Conservation (phyloP, 1,139 yeast species). For the Hyphopichia wangnamkhiaoensis region DNA sequence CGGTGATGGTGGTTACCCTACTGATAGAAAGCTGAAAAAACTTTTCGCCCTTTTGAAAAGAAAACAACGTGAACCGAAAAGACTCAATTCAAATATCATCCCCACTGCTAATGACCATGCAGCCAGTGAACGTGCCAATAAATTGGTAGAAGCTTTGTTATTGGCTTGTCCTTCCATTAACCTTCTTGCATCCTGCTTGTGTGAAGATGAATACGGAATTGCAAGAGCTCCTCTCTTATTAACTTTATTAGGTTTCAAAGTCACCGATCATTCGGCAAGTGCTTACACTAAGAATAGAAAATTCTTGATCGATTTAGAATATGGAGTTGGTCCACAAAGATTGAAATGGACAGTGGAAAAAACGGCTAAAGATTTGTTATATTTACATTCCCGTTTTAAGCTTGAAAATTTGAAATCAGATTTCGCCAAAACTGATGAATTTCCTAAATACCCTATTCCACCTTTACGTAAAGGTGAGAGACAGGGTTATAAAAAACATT, state of each 20-base stretch:
- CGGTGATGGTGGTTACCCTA: neutral
- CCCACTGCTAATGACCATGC: conserved; percentile 24
- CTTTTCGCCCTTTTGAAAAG: neutral
- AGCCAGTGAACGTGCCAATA: conserved; percentile 58
- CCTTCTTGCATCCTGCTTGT: conserved; percentile 71
- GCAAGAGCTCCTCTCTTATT: conserved; percentile 81
- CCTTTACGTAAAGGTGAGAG: conserved; percentile 19
- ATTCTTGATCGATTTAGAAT: conserved; percentile 73
- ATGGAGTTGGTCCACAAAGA: conserved; percentile 82
- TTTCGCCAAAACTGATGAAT: conserved; percentile 27
- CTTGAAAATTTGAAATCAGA: conserved; percentile 44
- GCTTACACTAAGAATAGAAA: conserved; percentile 50
- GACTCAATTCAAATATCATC: neutral
- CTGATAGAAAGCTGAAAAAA: neutral
- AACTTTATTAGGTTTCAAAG: conserved; percentile 66
- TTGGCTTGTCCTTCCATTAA: conserved; percentile 83
- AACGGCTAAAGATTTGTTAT: conserved; percentile 68
- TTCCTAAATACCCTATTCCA: conserved; percentile 35
- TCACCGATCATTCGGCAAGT: conserved; percentile 53
- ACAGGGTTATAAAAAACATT: conserved; percentile 1
- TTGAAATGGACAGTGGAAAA: conserved; percentile 80
- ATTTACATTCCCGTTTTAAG: conserved; percentile 68
- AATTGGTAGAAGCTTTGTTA: conserved; percentile 60
- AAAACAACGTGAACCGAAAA: conserved; percentile 1
- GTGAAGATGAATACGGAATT: conserved; percentile 75